A percentile compares a stretch with the other conserved stretches of the same genome.
These are phyloP conservation scores for Neurospora hispaniola DNA, from an alignment of 495 filamentous ascomycete species.

Conservation along the genomic window DNA sequence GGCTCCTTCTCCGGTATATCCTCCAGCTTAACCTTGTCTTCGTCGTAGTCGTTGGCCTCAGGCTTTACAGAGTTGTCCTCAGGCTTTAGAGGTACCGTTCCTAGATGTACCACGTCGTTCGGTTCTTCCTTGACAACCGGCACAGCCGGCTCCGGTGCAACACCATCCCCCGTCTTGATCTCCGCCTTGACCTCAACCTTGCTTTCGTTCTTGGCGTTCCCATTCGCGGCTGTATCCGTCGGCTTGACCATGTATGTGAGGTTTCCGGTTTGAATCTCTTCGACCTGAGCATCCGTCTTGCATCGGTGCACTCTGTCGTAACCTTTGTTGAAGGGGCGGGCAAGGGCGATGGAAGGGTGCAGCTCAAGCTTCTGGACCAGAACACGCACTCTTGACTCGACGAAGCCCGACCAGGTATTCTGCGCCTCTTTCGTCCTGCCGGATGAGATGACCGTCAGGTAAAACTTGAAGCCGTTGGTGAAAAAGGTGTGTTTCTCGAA, in stretches of 20 bases:
- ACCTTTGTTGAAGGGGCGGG: conserved; percentile 86
- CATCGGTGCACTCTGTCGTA: conserved; percentile 74
- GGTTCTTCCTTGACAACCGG: conserved; percentile 11
- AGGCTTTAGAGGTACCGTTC: conserved; percentile 3
- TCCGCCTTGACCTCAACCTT: conserved; percentile 46
- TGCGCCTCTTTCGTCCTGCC: conserved; percentile 79
- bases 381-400: conserved; percentile 84
- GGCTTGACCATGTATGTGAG: conserved; percentile 55
- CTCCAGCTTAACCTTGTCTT: conserved; percentile 12
- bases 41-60: conserved; percentile 3
- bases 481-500: conserved; percentile 88
- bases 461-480: conserved; percentile 85
- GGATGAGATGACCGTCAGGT: conserved; percentile 77
- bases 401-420: conserved; percentile 76
- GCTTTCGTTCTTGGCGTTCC: conserved; percentile 40
- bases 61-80: conserved; percentile 5
- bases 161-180: conserved; percentile 10
- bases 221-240: conserved; percentile 22
- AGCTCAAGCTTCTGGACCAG: conserved; percentile 73
- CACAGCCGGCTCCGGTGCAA: neutral
- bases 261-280: conserved; percentile 61
- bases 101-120: neutral
- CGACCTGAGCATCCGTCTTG: conserved; percentile 55
- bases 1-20: conserved; percentile 15
- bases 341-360: conserved; percentile 61